Percentiles rank a stretch among this genome's conserved stretches.
Conservation (phyloP, 75 land plant species). For the Selaginella tamariscina region DNA sequence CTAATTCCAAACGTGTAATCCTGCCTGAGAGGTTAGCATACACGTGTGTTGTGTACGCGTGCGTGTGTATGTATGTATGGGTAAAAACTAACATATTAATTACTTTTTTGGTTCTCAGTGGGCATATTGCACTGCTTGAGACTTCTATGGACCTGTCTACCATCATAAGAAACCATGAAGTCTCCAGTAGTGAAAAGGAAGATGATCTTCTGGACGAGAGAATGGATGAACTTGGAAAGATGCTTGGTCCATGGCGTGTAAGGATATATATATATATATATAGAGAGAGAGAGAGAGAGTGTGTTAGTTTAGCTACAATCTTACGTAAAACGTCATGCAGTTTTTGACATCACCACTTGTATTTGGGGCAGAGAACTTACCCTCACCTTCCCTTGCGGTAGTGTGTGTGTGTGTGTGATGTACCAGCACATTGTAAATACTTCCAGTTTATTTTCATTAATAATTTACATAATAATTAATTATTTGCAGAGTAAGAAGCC, state of each 20-base stretch:
- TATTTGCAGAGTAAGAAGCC: conserved; percentile 22
- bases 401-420: neutral
- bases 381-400: conserved; percentile 15
- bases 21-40: conserved; percentile 28
- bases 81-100: no score
- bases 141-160: conserved; percentile 21
- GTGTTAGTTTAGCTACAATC: no score
- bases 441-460: neutral
- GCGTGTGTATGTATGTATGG: neutral
- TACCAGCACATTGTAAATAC: neutral
- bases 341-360: conserved; percentile 31
- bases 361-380: conserved; percentile 31
- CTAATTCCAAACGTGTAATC: conserved; percentile 28
- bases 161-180: conserved; percentile 17
- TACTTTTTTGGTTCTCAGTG: conserved; percentile 18
- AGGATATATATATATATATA: no score
- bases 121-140: conserved; percentile 32
- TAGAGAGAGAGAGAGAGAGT: no score
- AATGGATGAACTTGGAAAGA: conserved; percentile 28
- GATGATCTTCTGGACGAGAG: conserved; percentile 18
- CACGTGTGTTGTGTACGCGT: neutral
- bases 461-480: neutral
- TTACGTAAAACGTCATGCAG: conserved; percentile 19
- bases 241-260: conserved; percentile 34
- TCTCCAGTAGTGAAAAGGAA: neutral